phyloP scores from a whole-genome alignment of 2,329 filamentous ascomycete genomes.

The Raffaelea ambrosiae region DNA sequence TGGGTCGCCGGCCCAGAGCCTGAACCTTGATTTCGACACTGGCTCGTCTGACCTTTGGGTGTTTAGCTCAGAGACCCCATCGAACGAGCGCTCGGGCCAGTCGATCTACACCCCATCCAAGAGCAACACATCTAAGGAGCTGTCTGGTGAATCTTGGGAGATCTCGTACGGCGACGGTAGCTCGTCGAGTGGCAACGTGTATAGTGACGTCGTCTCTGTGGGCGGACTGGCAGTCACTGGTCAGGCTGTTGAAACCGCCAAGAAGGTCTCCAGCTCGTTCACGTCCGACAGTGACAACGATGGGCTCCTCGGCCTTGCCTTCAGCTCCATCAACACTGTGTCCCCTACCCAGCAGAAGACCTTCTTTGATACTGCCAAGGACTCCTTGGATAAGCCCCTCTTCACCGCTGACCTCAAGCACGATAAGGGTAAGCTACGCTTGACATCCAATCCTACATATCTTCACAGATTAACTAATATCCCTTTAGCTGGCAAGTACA shows the following conservation, averaged over 20 bases:
- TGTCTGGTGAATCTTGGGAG: conserved; percentile 19
- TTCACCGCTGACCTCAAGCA: conserved; percentile 42
- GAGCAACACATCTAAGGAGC: conserved; percentile 19
- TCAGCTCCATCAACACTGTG: conserved; percentile 22
- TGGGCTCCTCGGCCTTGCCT: conserved; percentile 20
- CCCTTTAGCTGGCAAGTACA: conserved; percentile 25
- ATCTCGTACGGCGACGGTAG: conserved; percentile 24
- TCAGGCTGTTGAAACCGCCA: conserved; percentile 23
- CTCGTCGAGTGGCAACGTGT: conserved; percentile 22
- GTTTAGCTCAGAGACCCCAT: conserved; percentile 21
- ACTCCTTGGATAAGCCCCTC: conserved; percentile 29
- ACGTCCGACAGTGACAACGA: conserved; percentile 15
- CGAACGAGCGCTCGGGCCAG: conserved; percentile 17
- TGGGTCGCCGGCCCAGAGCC: conserved; percentile 23
- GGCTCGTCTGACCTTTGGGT: conserved; percentile 27
- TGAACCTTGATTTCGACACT: conserved; percentile 24
- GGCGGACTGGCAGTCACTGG: conserved; percentile 18
- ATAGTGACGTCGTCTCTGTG: conserved; percentile 21
- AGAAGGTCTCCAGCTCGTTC: conserved; percentile 17
- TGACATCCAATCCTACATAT: not conserved
- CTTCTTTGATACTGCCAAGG: conserved; percentile 27
- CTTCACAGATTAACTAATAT: not conserved
- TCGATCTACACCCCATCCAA: conserved; percentile 20
- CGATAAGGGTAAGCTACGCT: conserved; percentile 7
- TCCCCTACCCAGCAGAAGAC: conserved; percentile 18